phyloP scores from a whole-genome alignment of 140 eudicot genomes.

The Cichorium intybus region DNA sequence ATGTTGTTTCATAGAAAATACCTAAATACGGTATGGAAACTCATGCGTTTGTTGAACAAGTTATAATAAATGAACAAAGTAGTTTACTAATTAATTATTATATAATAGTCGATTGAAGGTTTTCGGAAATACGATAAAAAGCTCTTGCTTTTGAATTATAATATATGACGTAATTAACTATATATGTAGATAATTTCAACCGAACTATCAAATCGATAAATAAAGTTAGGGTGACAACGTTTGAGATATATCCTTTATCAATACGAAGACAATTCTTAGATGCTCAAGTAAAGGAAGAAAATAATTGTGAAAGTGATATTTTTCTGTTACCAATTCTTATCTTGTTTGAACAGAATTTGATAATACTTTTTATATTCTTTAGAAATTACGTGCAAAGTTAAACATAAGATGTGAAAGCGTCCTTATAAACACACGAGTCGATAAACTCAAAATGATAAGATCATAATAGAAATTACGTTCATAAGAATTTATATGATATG shows the following conservation, averaged over 20 bases:
- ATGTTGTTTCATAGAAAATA: not conserved
- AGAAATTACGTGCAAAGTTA: not conserved
- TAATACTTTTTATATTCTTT: not conserved
- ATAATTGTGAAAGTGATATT: constrained; percentile 15
- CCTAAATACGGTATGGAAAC: not conserved
- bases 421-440: not conserved
- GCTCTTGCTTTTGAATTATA: not conserved
- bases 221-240: constrained; percentile 10
- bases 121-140: not conserved
- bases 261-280: constrained; percentile 26
- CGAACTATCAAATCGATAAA: not conserved
- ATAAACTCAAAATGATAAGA: not conserved
- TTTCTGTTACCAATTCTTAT: constrained; percentile 16
- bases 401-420: not conserved
- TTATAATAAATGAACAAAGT: not conserved
- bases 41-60: not conserved
- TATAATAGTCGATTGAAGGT: not conserved
- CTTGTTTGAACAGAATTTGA: not conserved
- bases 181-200: not conserved
- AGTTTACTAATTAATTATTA: not conserved
- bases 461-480: not conserved
- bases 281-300: constrained; percentile 15
- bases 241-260: constrained; percentile 14
- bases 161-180: not conserved
- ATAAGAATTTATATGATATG: not conserved